These are phyloP conservation scores for Murraya koenigii DNA, from an alignment of 345 rosid genomes.

Conservation along the genomic window DNA sequence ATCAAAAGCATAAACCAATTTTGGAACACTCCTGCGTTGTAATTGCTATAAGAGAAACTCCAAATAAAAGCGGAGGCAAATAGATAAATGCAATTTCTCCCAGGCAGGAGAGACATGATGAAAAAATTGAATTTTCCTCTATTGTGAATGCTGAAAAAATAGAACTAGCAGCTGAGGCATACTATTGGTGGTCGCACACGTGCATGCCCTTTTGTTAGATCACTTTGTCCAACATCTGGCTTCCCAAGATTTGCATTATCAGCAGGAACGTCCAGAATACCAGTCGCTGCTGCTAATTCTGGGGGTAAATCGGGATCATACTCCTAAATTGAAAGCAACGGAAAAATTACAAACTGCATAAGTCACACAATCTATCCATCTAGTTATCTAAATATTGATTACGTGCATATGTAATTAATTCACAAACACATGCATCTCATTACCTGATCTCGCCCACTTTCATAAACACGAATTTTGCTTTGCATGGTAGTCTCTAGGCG, in stretches of 20 bases:
- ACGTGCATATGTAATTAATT: not conserved
- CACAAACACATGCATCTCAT: slow-evolving; percentile 12
- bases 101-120: not conserved
- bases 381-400: not conserved
- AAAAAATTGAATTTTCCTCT: not conserved
- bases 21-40: not conserved
- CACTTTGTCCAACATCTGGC: slow-evolving; percentile 59
- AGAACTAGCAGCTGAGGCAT: slow-evolving; percentile 36
- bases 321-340: slow-evolving; percentile 46
- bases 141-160: not conserved
- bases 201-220: slow-evolving; percentile 51
- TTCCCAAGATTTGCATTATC: slow-evolving; percentile 56
- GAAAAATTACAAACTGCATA: not conserved
- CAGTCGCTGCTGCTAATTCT: slow-evolving; percentile 95
- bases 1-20: slow-evolving; percentile 10
- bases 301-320: slow-evolving; percentile 98
- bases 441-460: slow-evolving; percentile 97
- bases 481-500: slow-evolving; percentile 94
- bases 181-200: slow-evolving; percentile 78
- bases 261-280: slow-evolving; percentile 58
- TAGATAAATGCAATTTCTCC: not conserved
- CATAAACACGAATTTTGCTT: slow-evolving; percentile 97
- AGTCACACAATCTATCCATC: not conserved
- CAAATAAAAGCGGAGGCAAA: not conserved
- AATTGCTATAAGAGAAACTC: not conserved